phyloP scores from a whole-genome alignment of 164 flowering plant genomes.

The Vitis vinifera region ASM3070453v1 NC_081808.1:4234001-4234500 shows the following conservation, averaged over 20 bases:
- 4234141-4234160: slow-evolving; percentile 26
- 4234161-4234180: slow-evolving; percentile 21
- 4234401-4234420: neutral
- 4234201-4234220: slow-evolving; percentile 22
- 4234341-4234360: slow-evolving; percentile 26
- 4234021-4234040: no score
- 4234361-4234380: slow-evolving; percentile 21
- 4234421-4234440: neutral
- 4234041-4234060: no score
- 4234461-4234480: neutral
- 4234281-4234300: slow-evolving; percentile 40
- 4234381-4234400: slow-evolving; percentile 19
- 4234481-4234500: neutral
- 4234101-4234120: slow-evolving; percentile 34
- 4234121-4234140: slow-evolving; percentile 26
- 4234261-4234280: slow-evolving; percentile 45
- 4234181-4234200: slow-evolving; percentile 27
- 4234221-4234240: slow-evolving; percentile 32
- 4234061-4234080: slow-evolving; percentile 14
- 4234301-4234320: slow-evolving; percentile 31
- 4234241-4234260: slow-evolving; percentile 41
- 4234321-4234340: slow-evolving; percentile 27
- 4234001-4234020: neutral
- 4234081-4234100: slow-evolving; percentile 25
- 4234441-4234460: neutral